Conservation (phyloP, 2,329 filamentous ascomycete genomes). For the Eutypella sp. region DNA sequence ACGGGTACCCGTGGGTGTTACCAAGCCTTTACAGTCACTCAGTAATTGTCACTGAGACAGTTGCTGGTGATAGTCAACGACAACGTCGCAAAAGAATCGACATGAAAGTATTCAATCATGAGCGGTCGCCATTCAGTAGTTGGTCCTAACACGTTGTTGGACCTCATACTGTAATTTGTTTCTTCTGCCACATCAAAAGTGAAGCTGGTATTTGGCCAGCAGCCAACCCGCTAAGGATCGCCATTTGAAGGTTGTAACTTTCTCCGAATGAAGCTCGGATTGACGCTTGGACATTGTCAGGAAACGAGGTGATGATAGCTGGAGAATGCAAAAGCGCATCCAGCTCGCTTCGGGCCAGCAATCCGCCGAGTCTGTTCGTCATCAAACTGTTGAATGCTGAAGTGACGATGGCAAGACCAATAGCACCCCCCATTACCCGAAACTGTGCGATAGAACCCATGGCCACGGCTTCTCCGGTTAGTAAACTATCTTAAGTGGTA, state of each 20-base stretch:
- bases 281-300: background rate
- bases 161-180: slow-evolving; percentile 1
- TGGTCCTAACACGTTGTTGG: too few relatives aligned
- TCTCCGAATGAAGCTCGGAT: slow-evolving; percentile 1
- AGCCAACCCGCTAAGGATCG: background rate
- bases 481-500: too few relatives aligned
- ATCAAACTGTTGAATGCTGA: slow-evolving; percentile 1
- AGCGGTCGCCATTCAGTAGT: too few relatives aligned
- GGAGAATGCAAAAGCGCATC: background rate
- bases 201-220: slow-evolving; percentile 1
- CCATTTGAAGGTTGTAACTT: background rate
- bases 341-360: background rate
- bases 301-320: background rate
- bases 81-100: too few relatives aligned
- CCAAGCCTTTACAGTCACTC: too few relatives aligned
- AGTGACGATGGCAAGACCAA: slow-evolving; percentile 3
- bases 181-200: slow-evolving; percentile 1
- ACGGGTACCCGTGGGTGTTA: too few relatives aligned
- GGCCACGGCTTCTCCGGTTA: background rate
- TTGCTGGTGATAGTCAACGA: too few relatives aligned
- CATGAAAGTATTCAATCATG: too few relatives aligned
- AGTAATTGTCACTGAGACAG: too few relatives aligned
- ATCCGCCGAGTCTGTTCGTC: background rate
- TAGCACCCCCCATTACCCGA: slow-evolving; percentile 4
- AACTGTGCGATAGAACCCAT: slow-evolving; percentile 3